Percentiles rank a stretch among this genome's conserved stretches.
phyloP scores from a whole-genome alignment of 2,329 filamentous ascomycete genomes.

The Aspergillus pseudoterreus region DNA sequence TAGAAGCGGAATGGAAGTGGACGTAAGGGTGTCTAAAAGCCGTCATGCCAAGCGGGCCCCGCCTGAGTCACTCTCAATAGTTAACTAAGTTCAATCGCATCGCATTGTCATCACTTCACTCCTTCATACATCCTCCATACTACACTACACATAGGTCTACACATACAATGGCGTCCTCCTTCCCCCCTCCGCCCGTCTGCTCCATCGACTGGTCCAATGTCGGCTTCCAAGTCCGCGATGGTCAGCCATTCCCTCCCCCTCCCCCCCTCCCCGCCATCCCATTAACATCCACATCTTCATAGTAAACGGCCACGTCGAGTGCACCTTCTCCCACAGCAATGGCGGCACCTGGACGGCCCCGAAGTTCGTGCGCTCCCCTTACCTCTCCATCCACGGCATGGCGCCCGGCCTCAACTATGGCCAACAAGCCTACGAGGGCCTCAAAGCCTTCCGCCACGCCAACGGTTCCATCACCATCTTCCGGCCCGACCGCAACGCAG shows the following conservation, averaged over 20 bases:
- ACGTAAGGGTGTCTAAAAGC: too few species aligned
- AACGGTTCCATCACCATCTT: conserved; percentile 75
- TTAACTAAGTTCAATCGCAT: too few species aligned
- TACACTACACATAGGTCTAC: too few species aligned
- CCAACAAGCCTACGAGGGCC: conserved; percentile 96
- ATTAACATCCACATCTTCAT: background rate
- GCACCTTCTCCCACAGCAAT: conserved; percentile 70
- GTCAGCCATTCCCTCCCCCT: conserved; percentile 43
- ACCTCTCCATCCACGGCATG: conserved; percentile 89
- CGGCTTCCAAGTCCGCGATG: conserved; percentile 88
- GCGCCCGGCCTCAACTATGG: conserved; percentile 94
- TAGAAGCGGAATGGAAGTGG: too few species aligned
- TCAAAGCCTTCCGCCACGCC: conserved; percentile 82
- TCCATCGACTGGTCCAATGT: conserved; percentile 78
- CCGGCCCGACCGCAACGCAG: conserved; percentile 79
- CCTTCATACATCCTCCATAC: too few species aligned
- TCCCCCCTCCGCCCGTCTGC: conserved; percentile 30
- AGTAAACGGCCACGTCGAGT: conserved; percentile 93
- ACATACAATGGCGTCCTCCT: conserved; percentile 10
- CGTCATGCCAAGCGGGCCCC: too few species aligned
- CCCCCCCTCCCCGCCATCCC: background rate
- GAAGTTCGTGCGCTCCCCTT: conserved; percentile 76
- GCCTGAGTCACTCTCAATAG: too few species aligned
- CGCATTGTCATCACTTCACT: too few species aligned
- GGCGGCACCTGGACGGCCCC: conserved; percentile 72